Percentiles rank a stretch among this genome's conserved stretches.
Conservation (phyloP, 306 rosid species). For the Castanea mollissima region DNA sequence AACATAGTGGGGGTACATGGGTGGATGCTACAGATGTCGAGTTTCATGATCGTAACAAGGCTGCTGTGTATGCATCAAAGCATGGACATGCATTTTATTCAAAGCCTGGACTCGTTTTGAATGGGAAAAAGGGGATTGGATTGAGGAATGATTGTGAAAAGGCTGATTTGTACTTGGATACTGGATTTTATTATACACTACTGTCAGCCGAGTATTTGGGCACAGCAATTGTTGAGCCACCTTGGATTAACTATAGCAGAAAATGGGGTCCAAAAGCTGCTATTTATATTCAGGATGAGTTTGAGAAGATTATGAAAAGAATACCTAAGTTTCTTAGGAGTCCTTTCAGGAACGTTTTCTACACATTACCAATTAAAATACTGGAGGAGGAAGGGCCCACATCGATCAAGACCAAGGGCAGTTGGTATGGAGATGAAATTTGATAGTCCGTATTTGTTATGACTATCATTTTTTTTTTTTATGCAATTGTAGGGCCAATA, state of each 20-base stretch:
- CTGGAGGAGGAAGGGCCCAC: no score
- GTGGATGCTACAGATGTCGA: conserved; percentile 55
- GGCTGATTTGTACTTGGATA: conserved; percentile 42
- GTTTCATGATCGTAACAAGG: conserved; percentile 42
- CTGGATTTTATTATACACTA: conserved; percentile 25
- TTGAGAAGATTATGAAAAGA: not conserved
- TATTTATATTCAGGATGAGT: conserved; percentile 36
- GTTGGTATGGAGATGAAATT: no score
- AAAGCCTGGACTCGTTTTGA: conserved; percentile 56
- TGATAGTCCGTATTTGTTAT: no score
- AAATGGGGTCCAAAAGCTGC: conserved; percentile 70
- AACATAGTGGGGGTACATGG: conserved; percentile 79
- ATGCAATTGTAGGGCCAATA: no score
- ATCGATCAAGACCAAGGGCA: no score
- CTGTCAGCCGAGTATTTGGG: conserved; percentile 58
- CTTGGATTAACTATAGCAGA: conserved; percentile 60
- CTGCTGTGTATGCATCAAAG: conserved; percentile 55
- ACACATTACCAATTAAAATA: no score
- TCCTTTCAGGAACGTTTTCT: no score
- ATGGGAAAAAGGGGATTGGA: conserved; percentile 50
- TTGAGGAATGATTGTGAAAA: conserved; percentile 59
- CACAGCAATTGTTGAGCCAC: conserved; percentile 36
- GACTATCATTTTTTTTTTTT: no score
- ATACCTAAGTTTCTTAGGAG: no score
- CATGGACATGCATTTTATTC: conserved; percentile 64